Evolutionary conservation across 139 green algal genomes (phyloP).

Genomic region (Chlorella sp.): DNA sequence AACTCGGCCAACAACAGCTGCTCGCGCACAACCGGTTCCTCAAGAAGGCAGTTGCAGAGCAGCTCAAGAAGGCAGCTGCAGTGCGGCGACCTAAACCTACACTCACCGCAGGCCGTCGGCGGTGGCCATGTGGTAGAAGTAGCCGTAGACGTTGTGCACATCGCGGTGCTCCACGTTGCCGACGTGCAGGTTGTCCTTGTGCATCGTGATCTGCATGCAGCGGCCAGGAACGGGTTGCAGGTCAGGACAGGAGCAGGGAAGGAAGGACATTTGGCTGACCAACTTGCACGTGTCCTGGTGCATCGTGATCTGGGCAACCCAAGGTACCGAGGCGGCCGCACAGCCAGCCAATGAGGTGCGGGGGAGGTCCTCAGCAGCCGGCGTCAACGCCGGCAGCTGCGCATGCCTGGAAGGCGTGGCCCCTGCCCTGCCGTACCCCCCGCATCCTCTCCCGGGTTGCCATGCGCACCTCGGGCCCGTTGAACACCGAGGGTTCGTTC

Average conservation of each 20-base stretch:
- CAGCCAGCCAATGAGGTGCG: too few species aligned
- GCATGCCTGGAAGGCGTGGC: too few species aligned
- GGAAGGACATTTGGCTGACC: too few species aligned
- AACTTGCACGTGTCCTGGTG: too few species aligned
- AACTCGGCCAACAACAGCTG: too few species aligned
- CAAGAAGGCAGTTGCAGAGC: background rate
- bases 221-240: background rate
- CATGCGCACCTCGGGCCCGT: constrained; percentile 90
- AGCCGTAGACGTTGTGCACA: constrained; percentile 96
- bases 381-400: too few species aligned
- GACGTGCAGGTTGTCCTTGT: constrained; percentile 91
- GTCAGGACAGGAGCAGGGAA: background rate
- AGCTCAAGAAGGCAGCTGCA: too few species aligned
- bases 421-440: background rate
- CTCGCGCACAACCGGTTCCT: too few species aligned
- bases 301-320: too few species aligned
- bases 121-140: constrained; percentile 94
- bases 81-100: too few species aligned
- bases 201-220: constrained; percentile 82
- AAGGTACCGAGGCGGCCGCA: too few species aligned
- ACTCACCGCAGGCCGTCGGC: constrained; percentile 38
- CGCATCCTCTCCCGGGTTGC: background rate
- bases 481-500: constrained; percentile 99
- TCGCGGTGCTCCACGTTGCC: constrained; percentile 91
- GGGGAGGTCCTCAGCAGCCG: too few species aligned